Evolutionary conservation across 306 rosid species (phyloP).

Genomic region (Acacia melanoxylon): DNA sequence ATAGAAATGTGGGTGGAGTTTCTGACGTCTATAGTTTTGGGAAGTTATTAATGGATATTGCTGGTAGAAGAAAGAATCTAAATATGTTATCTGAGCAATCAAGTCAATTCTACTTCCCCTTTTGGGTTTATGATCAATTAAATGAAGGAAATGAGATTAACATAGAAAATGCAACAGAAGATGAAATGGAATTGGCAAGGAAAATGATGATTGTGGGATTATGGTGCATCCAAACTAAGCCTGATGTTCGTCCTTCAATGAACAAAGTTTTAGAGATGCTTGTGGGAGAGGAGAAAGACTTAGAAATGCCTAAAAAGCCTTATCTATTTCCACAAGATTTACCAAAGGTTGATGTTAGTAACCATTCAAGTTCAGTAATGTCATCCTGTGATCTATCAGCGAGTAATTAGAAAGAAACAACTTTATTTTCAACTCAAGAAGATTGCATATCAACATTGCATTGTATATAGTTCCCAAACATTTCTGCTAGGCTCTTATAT

Average conservation of each 20-base stretch:
- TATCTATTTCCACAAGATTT: background rate
- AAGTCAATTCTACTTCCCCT: background rate
- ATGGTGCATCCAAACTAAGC: background rate
- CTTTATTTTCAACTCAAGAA: background rate
- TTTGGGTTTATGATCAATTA: background rate
- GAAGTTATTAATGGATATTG: background rate
- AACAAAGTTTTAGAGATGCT: conserved; percentile 3
- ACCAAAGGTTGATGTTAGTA: background rate
- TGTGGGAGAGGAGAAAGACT: background rate
- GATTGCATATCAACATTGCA: background rate
- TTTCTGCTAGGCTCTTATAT: background rate
- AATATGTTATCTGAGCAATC: background rate
- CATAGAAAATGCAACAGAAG: background rate
- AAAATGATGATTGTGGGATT: background rate
- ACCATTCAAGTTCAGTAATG: background rate
- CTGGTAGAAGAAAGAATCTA: background rate
- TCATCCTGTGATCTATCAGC: background rate
- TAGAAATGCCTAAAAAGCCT: background rate
- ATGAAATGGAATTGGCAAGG: background rate
- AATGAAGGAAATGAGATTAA: background rate
- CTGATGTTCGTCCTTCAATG: conserved; percentile 39
- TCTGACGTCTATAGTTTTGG: background rate
- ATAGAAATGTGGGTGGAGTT: background rate
- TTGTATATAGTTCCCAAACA: background rate
- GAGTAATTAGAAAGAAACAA: background rate